Percentiles rank a stretch among this genome's conserved stretches.
phyloP scores from a whole-genome alignment of 1,284 basidiomycete genomes.

The Singerocomus inundabilis region DNA sequence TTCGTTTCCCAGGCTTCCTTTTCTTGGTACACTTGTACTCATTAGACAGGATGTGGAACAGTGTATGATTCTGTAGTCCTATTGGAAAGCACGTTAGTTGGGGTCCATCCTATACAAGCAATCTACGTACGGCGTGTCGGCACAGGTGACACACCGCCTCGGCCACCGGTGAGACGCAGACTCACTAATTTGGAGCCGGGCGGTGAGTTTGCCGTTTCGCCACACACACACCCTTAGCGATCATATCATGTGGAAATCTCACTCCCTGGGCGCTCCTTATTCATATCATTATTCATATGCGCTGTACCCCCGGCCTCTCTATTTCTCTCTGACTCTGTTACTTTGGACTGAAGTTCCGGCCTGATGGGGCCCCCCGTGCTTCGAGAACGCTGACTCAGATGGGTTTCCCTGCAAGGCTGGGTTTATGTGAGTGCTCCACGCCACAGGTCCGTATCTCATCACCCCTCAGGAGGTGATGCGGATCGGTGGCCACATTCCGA shows the following conservation, averaged over 20 bases:
- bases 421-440: slow-evolving; percentile 13
- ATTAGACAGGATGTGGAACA: slow-evolving; percentile 23
- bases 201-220: not conserved
- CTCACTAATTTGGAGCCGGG: not conserved
- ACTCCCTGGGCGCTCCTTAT: not conserved
- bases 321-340: too few relatives aligned
- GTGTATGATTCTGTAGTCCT: slow-evolving; percentile 22
- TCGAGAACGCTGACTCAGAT: slow-evolving; percentile 12
- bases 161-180: not conserved
- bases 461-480: not conserved
- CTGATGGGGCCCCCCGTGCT: not conserved
- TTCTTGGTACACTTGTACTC: slow-evolving; percentile 31
- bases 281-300: not conserved
- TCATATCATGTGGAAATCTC: slow-evolving; percentile 5
- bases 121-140: not conserved
- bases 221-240: not conserved
- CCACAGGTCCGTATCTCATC: slow-evolving; percentile 21
- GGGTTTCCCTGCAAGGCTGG: slow-evolving; percentile 2
- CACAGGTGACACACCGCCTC: not conserved
- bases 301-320: not conserved
- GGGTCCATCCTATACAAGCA: not conserved
- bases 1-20: slow-evolving; percentile 7
- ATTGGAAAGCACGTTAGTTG: not conserved
- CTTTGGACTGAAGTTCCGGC: not conserved
- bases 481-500: too few relatives aligned